phyloP scores from a whole-genome alignment of 2,329 filamentous ascomycete species.

The Waltergamsia citrina region DNA sequence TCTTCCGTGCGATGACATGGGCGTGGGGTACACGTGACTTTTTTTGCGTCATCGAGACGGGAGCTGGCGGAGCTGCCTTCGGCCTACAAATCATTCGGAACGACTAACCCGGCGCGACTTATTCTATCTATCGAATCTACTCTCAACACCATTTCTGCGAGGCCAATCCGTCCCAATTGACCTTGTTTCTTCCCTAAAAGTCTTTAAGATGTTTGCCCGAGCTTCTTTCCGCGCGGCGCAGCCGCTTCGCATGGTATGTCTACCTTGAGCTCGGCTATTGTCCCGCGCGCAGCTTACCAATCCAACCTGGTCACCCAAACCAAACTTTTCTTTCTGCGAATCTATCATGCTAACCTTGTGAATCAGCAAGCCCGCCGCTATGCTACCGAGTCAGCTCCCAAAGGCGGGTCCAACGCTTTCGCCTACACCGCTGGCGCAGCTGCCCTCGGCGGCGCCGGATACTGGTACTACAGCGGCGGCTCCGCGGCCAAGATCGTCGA shows the following conservation, averaged over 20 bases:
- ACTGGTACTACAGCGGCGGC: slow-evolving; percentile 46
- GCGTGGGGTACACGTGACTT: slow-evolving; percentile 2
- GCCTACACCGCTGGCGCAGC: slow-evolving; percentile 53
- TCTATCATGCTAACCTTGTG: neutral
- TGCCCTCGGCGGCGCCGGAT: slow-evolving; percentile 46
- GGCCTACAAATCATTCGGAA: neutral
- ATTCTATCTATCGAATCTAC: neutral
- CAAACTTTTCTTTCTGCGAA: no score
- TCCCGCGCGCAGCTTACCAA: slow-evolving; percentile 4
- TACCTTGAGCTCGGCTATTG: slow-evolving; percentile 3
- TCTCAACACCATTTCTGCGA: neutral
- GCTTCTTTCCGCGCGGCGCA: slow-evolving; percentile 53
- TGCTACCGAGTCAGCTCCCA: slow-evolving; percentile 49
- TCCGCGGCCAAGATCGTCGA: slow-evolving; percentile 42
- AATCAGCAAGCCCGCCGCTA: slow-evolving; percentile 48
- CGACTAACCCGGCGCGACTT: no score
- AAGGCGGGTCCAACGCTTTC: slow-evolving; percentile 47
- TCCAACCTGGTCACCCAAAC: no score
- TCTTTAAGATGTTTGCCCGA: slow-evolving; percentile 24
- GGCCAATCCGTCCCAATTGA: slow-evolving; percentile 14
- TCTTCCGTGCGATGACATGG: neutral
- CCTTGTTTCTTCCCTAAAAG: neutral
- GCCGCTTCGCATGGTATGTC: slow-evolving; percentile 54
- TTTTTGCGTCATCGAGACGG: neutral
- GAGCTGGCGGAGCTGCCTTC: neutral